These are phyloP conservation scores for Colletotrichum lini DNA, from an alignment of 2,329 filamentous ascomycete genomes.

Conservation along the genomic window DNA sequence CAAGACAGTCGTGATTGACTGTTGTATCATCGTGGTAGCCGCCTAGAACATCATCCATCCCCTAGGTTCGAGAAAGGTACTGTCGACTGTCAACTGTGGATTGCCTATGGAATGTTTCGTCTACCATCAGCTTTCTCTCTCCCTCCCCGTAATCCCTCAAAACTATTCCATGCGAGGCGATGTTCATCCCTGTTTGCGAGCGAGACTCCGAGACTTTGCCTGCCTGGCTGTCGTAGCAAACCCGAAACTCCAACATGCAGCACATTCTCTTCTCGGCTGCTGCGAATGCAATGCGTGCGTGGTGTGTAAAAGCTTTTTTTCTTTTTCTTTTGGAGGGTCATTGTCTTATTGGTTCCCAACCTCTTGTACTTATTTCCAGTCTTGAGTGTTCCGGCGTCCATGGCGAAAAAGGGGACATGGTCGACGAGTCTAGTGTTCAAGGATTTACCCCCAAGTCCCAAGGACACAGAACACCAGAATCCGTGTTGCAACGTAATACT, in stretches of 20 bases:
- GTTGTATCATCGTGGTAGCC: conserved; percentile 59
- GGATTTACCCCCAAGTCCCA: background rate
- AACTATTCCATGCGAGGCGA: conserved; percentile 11
- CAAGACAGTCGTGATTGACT: conserved; percentile 55
- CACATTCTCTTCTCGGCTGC: conserved; percentile 29
- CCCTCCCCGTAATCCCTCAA: background rate
- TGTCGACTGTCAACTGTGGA: background rate
- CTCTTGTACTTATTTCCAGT: conserved; percentile 8
- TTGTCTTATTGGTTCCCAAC: conserved; percentile 13
- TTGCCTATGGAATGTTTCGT: conserved; percentile 12
- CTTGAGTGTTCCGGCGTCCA: background rate
- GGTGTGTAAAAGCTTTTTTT: conserved; percentile 17
- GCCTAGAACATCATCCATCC: conserved; percentile 21
- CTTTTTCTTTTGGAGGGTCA: conserved; percentile 4
- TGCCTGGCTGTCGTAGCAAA: conserved; percentile 34
- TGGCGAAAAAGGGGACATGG: too few species aligned
- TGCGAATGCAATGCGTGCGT: conserved; percentile 40
- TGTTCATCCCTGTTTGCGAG: background rate
- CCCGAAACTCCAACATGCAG: conserved; percentile 42
- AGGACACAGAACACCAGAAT: background rate
- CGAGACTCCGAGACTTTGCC: conserved; percentile 28
- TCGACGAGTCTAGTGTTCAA: background rate
- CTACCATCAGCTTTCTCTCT: background rate
- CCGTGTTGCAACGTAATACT: background rate
- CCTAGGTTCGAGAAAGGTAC: background rate